Conservation (phyloP, 2,329 filamentous ascomycete genomes). For the Fusarium humuli region DNA sequence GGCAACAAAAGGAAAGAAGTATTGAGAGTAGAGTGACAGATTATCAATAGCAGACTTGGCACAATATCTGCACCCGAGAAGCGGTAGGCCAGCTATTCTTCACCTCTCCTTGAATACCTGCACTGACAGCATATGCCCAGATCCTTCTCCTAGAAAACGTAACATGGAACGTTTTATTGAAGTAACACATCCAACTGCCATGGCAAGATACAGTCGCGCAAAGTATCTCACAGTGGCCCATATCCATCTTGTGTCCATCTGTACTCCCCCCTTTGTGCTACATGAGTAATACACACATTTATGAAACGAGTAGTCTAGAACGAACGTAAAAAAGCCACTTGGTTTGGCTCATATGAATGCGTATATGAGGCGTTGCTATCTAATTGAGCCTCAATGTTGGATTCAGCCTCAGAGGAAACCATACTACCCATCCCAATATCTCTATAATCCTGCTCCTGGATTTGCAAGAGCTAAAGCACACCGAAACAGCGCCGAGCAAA, state of each 20-base stretch:
- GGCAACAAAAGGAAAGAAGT: not conserved
- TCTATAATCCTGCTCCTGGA: not conserved
- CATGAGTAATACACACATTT: not conserved
- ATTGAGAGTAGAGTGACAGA: not conserved
- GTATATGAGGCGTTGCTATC: not conserved
- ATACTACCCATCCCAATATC: not conserved
- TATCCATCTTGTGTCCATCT: constrained; percentile 7
- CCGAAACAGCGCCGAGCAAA: not conserved
- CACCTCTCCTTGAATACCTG: not conserved
- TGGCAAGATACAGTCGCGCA: constrained; percentile 23
- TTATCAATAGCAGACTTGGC: not conserved
- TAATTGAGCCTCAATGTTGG: not conserved
- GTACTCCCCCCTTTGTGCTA: not conserved
- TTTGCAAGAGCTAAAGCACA: not conserved
- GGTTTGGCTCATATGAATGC: not conserved
- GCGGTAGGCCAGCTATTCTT: not conserved
- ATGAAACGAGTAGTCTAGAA: not conserved
- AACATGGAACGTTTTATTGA: constrained; percentile 26
- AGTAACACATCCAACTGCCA: constrained; percentile 26
- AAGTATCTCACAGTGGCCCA: not conserved
- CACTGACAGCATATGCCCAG: not conserved
- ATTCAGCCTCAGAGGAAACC: not conserved
- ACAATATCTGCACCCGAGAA: not conserved
- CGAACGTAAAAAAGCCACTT: not conserved
- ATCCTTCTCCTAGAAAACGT: not conserved